These are phyloP conservation scores for Dictyostelium intermedium DNA, from an alignment of 78 protist species.

Conservation along the genomic window DNA sequence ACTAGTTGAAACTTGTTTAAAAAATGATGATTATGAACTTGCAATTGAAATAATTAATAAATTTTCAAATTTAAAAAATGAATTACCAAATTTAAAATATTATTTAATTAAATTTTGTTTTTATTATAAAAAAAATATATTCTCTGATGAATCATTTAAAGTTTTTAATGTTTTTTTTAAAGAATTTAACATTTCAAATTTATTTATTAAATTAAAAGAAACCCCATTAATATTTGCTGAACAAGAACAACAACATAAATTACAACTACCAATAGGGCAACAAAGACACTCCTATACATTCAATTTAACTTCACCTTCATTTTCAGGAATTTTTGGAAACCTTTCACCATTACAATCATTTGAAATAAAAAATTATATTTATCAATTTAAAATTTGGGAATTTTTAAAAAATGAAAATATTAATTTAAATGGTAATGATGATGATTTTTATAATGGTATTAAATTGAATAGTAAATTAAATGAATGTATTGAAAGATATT, in stretches of 20 bases:
- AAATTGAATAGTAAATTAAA: background rate
- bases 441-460: no score
- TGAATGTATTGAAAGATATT: background rate
- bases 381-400: background rate
- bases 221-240: background rate
- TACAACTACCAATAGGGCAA: no score
- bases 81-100: background rate
- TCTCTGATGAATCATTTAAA: background rate
- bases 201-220: background rate
- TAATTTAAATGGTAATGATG: background rate
- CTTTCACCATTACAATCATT: no score
- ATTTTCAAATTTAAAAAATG: background rate
- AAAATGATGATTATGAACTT: background rate
- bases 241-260: no score
- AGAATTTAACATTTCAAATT: background rate
- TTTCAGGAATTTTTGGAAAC: no score
- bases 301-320: no score
- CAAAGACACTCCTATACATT: no score
- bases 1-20: background rate
- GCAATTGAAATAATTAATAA: background rate
- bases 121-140: background rate
- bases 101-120: background rate
- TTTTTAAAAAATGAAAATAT: background rate
- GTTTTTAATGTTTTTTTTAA: background rate
- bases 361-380: background rate